Base-by-base conservation (phyloP, 768 basidiomycete species). In the Hericium rajendrae region DNA sequence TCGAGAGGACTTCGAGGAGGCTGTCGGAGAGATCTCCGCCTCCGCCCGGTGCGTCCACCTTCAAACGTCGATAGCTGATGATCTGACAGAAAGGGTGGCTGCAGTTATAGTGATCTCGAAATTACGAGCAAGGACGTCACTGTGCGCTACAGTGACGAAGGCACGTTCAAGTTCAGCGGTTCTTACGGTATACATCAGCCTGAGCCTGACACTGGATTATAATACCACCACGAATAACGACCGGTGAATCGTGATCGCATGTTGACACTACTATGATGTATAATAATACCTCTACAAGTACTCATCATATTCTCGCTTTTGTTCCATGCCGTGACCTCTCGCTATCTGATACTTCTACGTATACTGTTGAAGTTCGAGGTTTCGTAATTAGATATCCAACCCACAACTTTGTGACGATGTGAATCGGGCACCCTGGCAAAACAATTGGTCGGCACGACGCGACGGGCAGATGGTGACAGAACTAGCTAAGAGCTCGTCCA, bases 141-240 rank as follows among this genome's bases (percentile, higher is more conserved):
- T 40, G 60, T 81, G 39, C 74, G 71, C 53, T 80, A 76, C 67
- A 70, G 72, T 0, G 74, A 74, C 8, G 69, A 74, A 15, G 78
- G 78, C n/a, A 77, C 79, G 53, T 81, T 83, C 71, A 81, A 81
- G 65, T 75, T 80, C 64, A 82, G 76, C 59, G 78, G 79, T 20
- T 68, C 74, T 10, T 79, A 81, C 59, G 78, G 77, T 37, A 65
- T n/a, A 43, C 26, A 0, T 46, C n/a, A 22, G 43, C 43, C 43
- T 32, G 32, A 32, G 32, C 32, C 32, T 10, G 32, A 32, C 9
- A 32, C 32, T 10, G 32, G 32, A 32, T 9, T 32, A 4, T 32
- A 2, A 32, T 32, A 8, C 5, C 6, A 32, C 32, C 32, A 32
- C 32, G 32, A 32, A 32, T 32, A 32, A 32, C 32, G 1, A 32